Conservation (phyloP, 768 basidiomycete genomes). For the Kwoniella shandongensis region DNA sequence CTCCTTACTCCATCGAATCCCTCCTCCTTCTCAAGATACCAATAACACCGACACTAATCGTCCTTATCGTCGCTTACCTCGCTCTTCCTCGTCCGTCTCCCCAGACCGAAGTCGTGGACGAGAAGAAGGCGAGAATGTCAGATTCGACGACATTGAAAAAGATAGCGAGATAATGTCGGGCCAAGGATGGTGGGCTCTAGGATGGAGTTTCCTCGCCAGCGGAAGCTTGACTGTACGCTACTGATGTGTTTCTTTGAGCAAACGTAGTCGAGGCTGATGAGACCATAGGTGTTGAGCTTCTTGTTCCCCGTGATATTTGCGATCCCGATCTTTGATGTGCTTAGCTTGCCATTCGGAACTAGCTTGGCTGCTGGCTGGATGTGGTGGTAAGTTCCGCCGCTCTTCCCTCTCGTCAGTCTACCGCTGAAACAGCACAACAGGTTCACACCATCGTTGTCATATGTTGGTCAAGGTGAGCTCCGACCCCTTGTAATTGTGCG, state of each 20-base stretch:
- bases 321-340: slow-evolving; percentile 64
- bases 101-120: slow-evolving; percentile 36
- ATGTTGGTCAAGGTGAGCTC: slow-evolving; percentile 78
- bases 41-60: slow-evolving; percentile 61
- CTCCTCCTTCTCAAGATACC: slow-evolving; percentile 32
- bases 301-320: slow-evolving; percentile 87
- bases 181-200: slow-evolving; percentile 74
- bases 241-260: not conserved
- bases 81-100: slow-evolving; percentile 35
- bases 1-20: slow-evolving; percentile 72
- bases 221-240: slow-evolving; percentile 69
- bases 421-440: slow-evolving; percentile 14
- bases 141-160: slow-evolving; percentile 49
- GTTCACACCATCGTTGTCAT: slow-evolving; percentile 86
- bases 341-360: slow-evolving; percentile 62
- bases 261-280: not conserved
- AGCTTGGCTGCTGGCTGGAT: slow-evolving; percentile 84
- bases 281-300: slow-evolving; percentile 70
- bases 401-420: not conserved
- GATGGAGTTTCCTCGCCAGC: slow-evolving; percentile 75
- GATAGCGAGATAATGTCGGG: slow-evolving; percentile 60
- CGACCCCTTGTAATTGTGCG: slow-evolving; percentile 7
- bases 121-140: slow-evolving; percentile 8
- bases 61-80: slow-evolving; percentile 28
- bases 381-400: slow-evolving; percentile 62